Base-by-base conservation (phyloP, 176 grass and related monocot genomes). In the Aegilops longissima region DNA sequence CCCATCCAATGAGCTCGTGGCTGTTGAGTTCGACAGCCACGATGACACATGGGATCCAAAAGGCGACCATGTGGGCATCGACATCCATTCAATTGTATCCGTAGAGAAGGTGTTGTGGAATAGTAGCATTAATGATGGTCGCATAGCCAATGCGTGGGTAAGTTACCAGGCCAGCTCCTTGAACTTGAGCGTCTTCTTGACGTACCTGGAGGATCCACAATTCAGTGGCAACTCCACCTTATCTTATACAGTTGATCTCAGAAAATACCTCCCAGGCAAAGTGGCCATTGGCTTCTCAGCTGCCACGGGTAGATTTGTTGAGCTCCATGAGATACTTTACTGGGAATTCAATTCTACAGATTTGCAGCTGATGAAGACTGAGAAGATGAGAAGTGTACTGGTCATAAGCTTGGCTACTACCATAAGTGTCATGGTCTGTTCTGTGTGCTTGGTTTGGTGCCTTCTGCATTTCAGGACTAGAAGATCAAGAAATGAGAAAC, bases 261-360 rank as follows among this genome's bases (percentile, higher is more conserved):
- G 79, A 74, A 52, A 86, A 27, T 66, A 79, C 47, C 82, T 92
- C 21, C 86, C 90, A 65, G 66, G 78, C 29, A 69, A 89, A 79
- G 83, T 92, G 30, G 73, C 83, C 21, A 89, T 92, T 3, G 83
- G 90, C 47, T 95, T 95, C 81, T 91, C 93, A 6, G 93, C 88
- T 70, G 73, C 93, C 12, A 92, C 90, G 0, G 81, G 93, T 73
- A 54, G 23, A 40, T 29, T 64, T 14, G 83, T 84, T 12, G 92
- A 95, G 81, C 42, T 76, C 23, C 90, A 95, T 80, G 72, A 76
- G 80, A 80, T 95, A 65, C 80, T 95, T 76, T 89, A 88, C 73
- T 95, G 93, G 93, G 88, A 92, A 82, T 95, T 95, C 84, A 87
- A 4, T 76, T 95, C 88, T 44, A 91, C 76, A 3, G 71, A 92